Percentiles rank a stretch among this genome's conserved stretches.
These are phyloP conservation scores for Dalbergia cultrata DNA, from an alignment of 306 rosid species.

Conservation along the genomic window DNA sequence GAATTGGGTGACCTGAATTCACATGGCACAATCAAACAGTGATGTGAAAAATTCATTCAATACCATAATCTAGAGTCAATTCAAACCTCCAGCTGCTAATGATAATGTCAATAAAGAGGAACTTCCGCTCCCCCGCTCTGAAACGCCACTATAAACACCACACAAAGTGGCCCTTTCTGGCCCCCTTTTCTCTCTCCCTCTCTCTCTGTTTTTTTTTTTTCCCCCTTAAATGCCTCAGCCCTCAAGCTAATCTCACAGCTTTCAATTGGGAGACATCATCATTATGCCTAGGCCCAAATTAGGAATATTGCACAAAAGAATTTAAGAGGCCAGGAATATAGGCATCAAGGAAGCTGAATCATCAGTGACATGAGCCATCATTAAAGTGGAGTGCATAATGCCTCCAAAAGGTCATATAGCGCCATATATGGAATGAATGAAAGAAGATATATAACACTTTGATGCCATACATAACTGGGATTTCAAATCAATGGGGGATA, in stretches of 20 bases:
- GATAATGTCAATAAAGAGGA: constrained; percentile 55
- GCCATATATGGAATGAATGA: constrained; percentile 33
- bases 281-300: constrained; percentile 53
- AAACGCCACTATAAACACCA: constrained; percentile 46
- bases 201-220: neutral
- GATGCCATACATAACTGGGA: constrained; percentile 34
- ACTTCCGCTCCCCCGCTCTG: constrained; percentile 61
- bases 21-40: constrained; percentile 21
- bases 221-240: constrained; percentile 50
- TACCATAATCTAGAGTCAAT: constrained; percentile 60
- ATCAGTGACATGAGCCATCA: constrained; percentile 4
- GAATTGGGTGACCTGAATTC: constrained; percentile 24
- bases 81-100: constrained; percentile 48
- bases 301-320: constrained; percentile 26
- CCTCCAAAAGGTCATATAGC: constrained; percentile 35
- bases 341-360: constrained; percentile 12
- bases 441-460: neutral
- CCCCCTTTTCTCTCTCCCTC: neutral
- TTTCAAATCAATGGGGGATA: constrained; percentile 40
- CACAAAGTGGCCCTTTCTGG: constrained; percentile 46
- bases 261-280: constrained; percentile 68
- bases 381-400: constrained; percentile 28
- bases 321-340: constrained; percentile 16
- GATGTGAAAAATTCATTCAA: constrained; percentile 45
- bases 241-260: constrained; percentile 40